Base-by-base conservation (phyloP, 768 basidiomycete species). In the Lactifluus echinatus region DNA sequence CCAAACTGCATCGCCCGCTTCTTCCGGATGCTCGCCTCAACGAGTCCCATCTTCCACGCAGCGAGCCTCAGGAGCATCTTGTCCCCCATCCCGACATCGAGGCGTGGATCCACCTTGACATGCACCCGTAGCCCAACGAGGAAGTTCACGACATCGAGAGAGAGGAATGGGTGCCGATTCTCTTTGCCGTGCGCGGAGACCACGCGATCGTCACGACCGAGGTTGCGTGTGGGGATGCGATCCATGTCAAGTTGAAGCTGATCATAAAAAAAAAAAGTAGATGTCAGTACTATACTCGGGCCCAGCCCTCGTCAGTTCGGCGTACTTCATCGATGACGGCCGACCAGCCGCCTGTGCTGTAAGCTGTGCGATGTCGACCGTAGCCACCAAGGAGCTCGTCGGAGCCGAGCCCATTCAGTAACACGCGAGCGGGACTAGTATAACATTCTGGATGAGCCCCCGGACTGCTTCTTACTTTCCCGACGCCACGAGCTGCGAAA, bases 1-100 rank as follows among this genome's bases (percentile, higher is more conserved):
- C 95, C 95, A 72, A 99, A 99, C 66, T 98, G 96, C 89, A 97
- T 96, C 14, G 96, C 96, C 57, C 89, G 70, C 73, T 99, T 99
- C 69, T 87, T 93, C 61, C 90, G 75, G 51, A 64, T 57, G 60
- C 87, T 87, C 5, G 91, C 89, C 61, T 84, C 81, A 2, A 78
- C 70, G 42, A 97, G 74, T 0, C 94, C 93, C n/a, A 93, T 65
- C 62, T 81, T 80, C 60, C 74, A 72, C 34, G 87, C 83, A 2
- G 86, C 83, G 28, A 87, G 68, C 53, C 95, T 74, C 51, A 98
- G 66, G 44, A 99, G 67, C 71, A 87, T 76, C 74, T 99, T 99
- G 68, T 98, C 96, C 1, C 96, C 96, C 5, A 83, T 56, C 1
- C 93, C 93, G n/a, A 82, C 72, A 4, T 80, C 79, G 26, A 85